These are phyloP conservation scores for Claviceps maximensis DNA, from an alignment of 2,329 filamentous ascomycete species.

Conservation along the genomic window DNA sequence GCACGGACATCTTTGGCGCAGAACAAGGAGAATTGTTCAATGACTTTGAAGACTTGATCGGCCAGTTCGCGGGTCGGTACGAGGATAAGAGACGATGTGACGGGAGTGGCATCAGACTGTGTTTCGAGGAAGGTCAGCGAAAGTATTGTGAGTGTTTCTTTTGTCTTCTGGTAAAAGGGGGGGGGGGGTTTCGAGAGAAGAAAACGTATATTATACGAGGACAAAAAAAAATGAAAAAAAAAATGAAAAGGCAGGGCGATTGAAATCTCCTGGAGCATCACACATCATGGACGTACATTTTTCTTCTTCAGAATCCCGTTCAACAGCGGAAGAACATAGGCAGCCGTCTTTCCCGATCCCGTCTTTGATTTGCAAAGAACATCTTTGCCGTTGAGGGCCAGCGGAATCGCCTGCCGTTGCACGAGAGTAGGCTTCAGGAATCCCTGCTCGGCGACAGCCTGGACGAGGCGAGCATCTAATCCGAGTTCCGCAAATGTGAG, in stretches of 20 bases:
- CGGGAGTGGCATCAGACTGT: slow-evolving; percentile 36
- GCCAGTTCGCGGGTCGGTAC: slow-evolving; percentile 92
- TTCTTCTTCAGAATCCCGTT: slow-evolving; percentile 74
- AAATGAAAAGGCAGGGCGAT: neutral
- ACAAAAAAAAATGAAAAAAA: neutral
- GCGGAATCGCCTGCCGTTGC: slow-evolving; percentile 74
- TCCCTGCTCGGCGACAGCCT: slow-evolving; percentile 72
- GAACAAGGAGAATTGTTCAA: slow-evolving; percentile 65
- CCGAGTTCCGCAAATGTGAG: slow-evolving; percentile 61
- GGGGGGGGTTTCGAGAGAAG: too few relatives aligned
- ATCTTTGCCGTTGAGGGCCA: slow-evolving; percentile 78
- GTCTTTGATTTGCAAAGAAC: slow-evolving; percentile 87
- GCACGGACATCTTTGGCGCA: slow-evolving; percentile 73
- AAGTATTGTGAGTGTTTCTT: neutral
- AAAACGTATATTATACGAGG: too few relatives aligned
- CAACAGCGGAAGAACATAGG: slow-evolving; percentile 81
- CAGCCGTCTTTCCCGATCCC: slow-evolving; percentile 94
- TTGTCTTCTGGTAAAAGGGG: neutral
- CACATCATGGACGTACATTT: slow-evolving; percentile 29
- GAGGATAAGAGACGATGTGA: slow-evolving; percentile 69
- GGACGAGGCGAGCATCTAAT: slow-evolving; percentile 73
- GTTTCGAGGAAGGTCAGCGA: neutral
- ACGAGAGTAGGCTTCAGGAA: slow-evolving; percentile 81
- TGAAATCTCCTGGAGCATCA: neutral
- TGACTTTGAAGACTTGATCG: slow-evolving; percentile 71